Conservation (phyloP, 2,329 filamentous ascomycete genomes). For the Ophiostoma ips region DNA sequence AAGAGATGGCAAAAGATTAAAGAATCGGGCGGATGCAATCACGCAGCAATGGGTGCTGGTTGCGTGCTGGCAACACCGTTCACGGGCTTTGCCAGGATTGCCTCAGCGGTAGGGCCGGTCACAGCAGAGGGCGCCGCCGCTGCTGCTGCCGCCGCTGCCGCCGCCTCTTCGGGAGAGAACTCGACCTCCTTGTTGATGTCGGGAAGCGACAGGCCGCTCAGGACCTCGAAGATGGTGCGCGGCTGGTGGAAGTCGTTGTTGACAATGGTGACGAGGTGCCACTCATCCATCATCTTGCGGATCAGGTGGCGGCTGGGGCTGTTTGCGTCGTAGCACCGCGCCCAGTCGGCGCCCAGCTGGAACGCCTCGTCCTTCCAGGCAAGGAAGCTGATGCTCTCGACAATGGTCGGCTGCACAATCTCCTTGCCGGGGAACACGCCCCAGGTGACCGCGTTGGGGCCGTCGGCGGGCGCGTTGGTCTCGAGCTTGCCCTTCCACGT, state of each 20-base stretch:
- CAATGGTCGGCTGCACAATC: slow-evolving; percentile 99
- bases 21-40: background rate
- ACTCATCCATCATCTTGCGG: slow-evolving; percentile 70
- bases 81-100: slow-evolving; percentile 4
- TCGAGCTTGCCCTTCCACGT: slow-evolving; percentile 68
- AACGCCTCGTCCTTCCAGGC: slow-evolving; percentile 99
- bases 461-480: slow-evolving; percentile 73
- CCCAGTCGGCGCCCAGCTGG: slow-evolving; percentile 84
- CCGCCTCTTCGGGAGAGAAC: slow-evolving; percentile 15
- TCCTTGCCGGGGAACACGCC: slow-evolving; percentile 98
- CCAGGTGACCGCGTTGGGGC: slow-evolving; percentile 98
- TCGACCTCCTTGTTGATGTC: slow-evolving; percentile 38
- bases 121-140: background rate
- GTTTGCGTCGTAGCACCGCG: slow-evolving; percentile 67
- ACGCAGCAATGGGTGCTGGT: background rate
- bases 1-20: background rate
- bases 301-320: slow-evolving; percentile 71
- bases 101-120: slow-evolving; percentile 3
- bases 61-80: background rate
- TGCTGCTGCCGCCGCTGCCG: background rate
- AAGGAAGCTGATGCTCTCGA: slow-evolving; percentile 92
- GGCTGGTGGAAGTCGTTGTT: slow-evolving; percentile 94
- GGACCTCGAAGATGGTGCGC: slow-evolving; percentile 69
- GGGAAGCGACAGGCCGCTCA: slow-evolving; percentile 61
- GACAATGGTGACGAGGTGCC: slow-evolving; percentile 94